Base-by-base conservation (phyloP, 176 grass and related monocot species). In the Zoysia japonica region DNA sequence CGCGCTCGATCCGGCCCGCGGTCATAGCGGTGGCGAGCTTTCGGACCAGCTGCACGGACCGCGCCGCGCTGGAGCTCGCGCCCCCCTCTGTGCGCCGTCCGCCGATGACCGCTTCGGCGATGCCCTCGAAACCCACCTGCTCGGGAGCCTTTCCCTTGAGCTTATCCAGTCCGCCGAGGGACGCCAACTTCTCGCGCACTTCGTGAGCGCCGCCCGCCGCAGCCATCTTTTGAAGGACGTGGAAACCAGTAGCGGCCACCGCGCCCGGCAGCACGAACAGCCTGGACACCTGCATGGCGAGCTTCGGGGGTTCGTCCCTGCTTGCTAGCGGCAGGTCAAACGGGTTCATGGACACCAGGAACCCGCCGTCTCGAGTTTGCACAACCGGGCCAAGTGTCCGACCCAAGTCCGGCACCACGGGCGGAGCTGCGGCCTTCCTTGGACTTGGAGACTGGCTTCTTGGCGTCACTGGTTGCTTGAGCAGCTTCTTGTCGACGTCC, bases 271-370 rank as follows among this genome's bases (percentile, higher is more conserved):
- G 63, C 44, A 95, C 77, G 66, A 91, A 84, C 5, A 82, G 84
- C 71, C 80, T 91, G 2, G 96, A 99, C 53, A 99, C 65, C 62
- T 99, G 96, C 96, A 99, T 95, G 9, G 83, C 86, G 3, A 99
- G 88, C 69, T 86, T 89, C 20, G 92, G 88, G 8, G 79, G 62
- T 0, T 16, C 66, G 11, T 93, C 96, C 40, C 73, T 63, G 81
- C 67, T 87, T 28, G 53, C 47, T 10, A 93, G 84, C 10, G 78
- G 83, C 45, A 83, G 3, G 67, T 93, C 84, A 76, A 86, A 95
- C 40, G 96, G 96, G 53, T 93, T 99, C 92, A 88, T 87, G 19
- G 92, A 95, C 48, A 87, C 74, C 57, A 99, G 81, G 71, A 95
- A 99, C 7, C 96, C 96, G 2, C 90, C 88, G 81, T 99, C 88